These are phyloP conservation scores for Backusella tarrabulga DNA, from an alignment of 192 early-diverging fungal genomes.

Conservation along the genomic window DNA sequence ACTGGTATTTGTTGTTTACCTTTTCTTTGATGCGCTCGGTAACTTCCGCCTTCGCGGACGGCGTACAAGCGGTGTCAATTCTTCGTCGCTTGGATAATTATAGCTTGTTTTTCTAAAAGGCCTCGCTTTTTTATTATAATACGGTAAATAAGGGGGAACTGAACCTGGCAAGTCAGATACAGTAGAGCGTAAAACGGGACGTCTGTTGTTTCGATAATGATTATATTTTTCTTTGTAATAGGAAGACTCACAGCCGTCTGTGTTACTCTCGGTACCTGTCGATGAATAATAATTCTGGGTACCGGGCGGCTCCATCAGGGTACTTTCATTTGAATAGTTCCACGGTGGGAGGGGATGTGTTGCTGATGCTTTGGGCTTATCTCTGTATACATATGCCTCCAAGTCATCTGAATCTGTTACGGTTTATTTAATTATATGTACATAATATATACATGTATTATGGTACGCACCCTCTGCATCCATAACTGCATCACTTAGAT, in stretches of 20 bases:
- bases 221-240: not conserved
- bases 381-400: constrained; percentile 35
- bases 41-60: constrained; percentile 13
- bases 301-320: constrained; percentile 1
- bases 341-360: constrained; percentile 4
- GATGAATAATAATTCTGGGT: constrained; percentile 22
- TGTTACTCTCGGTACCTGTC: constrained; percentile 15
- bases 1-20: constrained; percentile 9
- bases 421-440: not conserved
- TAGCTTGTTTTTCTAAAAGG: not conserved
- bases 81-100: constrained; percentile 32
- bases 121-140: not conserved
- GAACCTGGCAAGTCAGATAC: constrained; percentile 25
- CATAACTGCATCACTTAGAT: constrained; percentile 34
- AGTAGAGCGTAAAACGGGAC: constrained; percentile 29
- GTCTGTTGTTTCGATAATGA: not conserved
- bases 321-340: constrained; percentile 8
- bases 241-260: constrained; percentile 8
- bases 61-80: constrained; percentile 15
- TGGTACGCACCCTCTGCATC: constrained; percentile 31
- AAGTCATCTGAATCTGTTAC: constrained; percentile 37
- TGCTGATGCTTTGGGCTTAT: constrained; percentile 14
- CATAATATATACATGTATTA: not conserved
- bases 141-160: not conserved
- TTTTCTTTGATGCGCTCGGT: constrained; percentile 12